These are phyloP conservation scores for Dothidotthia symphoricarpi DNA, from an alignment of 2,329 filamentous ascomycete species.

Conservation along the genomic window DNA sequence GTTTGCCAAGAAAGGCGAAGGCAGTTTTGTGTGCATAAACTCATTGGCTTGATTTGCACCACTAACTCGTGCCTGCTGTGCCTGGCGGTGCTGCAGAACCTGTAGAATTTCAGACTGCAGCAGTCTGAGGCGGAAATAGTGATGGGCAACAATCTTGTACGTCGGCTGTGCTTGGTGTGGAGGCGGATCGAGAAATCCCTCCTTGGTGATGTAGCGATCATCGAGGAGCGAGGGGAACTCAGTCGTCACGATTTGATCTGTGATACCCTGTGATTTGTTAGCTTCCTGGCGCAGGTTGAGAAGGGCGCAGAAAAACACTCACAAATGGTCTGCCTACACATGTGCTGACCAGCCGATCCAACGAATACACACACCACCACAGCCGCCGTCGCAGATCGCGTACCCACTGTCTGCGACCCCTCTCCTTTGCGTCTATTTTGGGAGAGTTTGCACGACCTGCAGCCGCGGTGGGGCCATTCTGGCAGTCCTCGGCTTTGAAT, in stretches of 20 bases:
- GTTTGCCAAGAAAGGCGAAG: slow-evolving; percentile 78
- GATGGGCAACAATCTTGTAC: slow-evolving; percentile 87
- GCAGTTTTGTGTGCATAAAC: slow-evolving; percentile 74
- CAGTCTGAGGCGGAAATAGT: slow-evolving; percentile 85
- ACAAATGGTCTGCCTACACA: slow-evolving; percentile 89
- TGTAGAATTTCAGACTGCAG: slow-evolving; percentile 94
- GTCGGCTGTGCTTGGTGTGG: slow-evolving; percentile 63
- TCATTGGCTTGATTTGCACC: slow-evolving; percentile 65
- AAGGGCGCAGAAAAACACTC: no score
- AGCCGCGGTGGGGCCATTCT: slow-evolving; percentile 13
- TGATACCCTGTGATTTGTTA: slow-evolving; percentile 57
- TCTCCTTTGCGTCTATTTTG: slow-evolving; percentile 54
- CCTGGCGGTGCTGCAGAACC: slow-evolving; percentile 88
- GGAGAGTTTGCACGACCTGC: slow-evolving; percentile 19
- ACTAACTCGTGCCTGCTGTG: slow-evolving; percentile 69
- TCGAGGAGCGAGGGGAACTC: slow-evolving; percentile 89
- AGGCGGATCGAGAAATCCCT: slow-evolving; percentile 66
- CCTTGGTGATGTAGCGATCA: slow-evolving; percentile 80
- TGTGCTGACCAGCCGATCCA: slow-evolving; percentile 91
- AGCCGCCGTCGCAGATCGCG: slow-evolving; percentile 81
- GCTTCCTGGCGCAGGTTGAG: slow-evolving; percentile 1
- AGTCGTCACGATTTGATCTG: slow-evolving; percentile 94
- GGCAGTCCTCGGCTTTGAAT: slow-evolving; percentile 38
- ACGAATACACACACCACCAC: slow-evolving; percentile 97
- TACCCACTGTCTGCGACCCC: slow-evolving; percentile 74